These are phyloP conservation scores for Emergomyces africanus DNA, from an alignment of 2,329 filamentous ascomycete species.

Conservation along the genomic window DNA sequence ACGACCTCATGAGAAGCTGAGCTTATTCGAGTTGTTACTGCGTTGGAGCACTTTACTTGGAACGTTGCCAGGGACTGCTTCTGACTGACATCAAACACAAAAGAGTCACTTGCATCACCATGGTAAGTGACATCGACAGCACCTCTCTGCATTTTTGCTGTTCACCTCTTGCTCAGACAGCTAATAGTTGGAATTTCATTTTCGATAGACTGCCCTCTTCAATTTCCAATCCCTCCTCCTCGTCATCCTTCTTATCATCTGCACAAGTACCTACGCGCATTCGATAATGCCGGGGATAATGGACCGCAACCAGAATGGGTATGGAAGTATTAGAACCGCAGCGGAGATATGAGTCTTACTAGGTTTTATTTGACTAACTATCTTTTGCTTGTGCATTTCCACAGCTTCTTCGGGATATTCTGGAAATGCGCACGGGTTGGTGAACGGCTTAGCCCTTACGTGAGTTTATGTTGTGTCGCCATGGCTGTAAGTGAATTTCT, in stretches of 20 bases:
- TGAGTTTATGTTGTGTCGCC: slow-evolving; percentile 80
- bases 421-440: slow-evolving; percentile 94
- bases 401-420: slow-evolving; percentile 67
- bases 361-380: slow-evolving; percentile 3
- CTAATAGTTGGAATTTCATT: neutral
- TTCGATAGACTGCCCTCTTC: slow-evolving; percentile 75
- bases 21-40: neutral
- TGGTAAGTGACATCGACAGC: neutral
- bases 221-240: slow-evolving; percentile 96
- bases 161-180: neutral
- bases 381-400: neutral
- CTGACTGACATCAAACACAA: neutral
- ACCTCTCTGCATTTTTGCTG: neutral
- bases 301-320: slow-evolving; percentile 89
- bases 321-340: slow-evolving; percentile 19
- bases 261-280: slow-evolving; percentile 89
- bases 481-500: slow-evolving; percentile 62
- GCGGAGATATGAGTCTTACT: neutral
- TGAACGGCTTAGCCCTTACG: slow-evolving; percentile 86
- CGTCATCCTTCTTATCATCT: slow-evolving; percentile 88
- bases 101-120: neutral
- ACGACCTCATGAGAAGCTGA: neutral
- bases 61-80: neutral
- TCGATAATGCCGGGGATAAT: slow-evolving; percentile 79
- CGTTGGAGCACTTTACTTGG: neutral